Conservation (phyloP, 371 early-diverging fungal genomes). For the Apophysomyces trapeziformis region DNA sequence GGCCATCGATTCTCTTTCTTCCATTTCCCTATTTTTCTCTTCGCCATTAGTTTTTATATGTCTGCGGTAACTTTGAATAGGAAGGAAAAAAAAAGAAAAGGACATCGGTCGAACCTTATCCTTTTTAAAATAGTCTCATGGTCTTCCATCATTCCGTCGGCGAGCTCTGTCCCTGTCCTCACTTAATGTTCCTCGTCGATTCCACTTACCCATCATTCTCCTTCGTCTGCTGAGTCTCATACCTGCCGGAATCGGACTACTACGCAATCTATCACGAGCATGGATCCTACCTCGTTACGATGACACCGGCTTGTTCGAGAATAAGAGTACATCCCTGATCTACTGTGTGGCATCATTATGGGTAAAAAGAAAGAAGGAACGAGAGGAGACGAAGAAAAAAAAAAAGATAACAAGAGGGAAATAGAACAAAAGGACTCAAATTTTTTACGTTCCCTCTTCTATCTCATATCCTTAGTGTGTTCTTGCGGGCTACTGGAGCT, state of each 20-base stretch:
- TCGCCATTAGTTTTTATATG: conserved; percentile 9
- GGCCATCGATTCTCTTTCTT: background rate
- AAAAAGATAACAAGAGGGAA: background rate
- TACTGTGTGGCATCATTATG: conserved; percentile 63
- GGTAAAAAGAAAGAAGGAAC: conserved; percentile 39
- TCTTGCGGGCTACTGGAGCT: conserved; percentile 65
- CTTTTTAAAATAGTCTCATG: conserved; percentile 19
- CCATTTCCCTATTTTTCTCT: background rate
- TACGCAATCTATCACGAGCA: conserved; percentile 46
- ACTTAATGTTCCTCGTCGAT: conserved; percentile 47
- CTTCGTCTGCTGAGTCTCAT: conserved; percentile 45
- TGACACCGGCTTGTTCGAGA: conserved; percentile 49
- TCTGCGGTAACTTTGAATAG: conserved; percentile 11
- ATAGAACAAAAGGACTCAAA: too few relatives aligned
- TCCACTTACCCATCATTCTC: conserved; percentile 44
- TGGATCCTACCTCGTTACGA: conserved; percentile 40
- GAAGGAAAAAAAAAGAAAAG: background rate
- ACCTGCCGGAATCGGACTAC: conserved; percentile 56
- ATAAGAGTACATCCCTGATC: conserved; percentile 60
- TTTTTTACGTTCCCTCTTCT: too few relatives aligned
- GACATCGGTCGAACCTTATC: background rate
- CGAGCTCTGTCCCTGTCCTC: conserved; percentile 42
- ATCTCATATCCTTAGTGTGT: conserved; percentile 42
- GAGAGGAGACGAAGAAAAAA: background rate
- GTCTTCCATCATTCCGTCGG: conserved; percentile 37